Percentiles rank a stretch among this genome's conserved stretches.
These are phyloP conservation scores for Cercospora brassicicola DNA, from an alignment of 2,329 filamentous ascomycete species.

Conservation along the genomic window DNA sequence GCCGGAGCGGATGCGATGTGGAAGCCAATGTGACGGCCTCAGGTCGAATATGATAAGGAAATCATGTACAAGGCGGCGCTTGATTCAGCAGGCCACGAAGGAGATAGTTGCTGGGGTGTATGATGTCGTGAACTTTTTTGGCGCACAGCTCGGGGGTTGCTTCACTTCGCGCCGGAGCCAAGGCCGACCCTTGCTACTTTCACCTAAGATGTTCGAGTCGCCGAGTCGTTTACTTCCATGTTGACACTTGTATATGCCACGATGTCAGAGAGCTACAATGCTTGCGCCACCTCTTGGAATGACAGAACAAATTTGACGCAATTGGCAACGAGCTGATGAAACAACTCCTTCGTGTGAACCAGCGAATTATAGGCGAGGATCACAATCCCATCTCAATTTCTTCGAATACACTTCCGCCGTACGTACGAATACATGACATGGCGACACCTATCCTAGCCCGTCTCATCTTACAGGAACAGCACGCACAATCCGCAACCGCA, in stretches of 20 bases:
- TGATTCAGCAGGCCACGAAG: neutral
- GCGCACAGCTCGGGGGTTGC: neutral
- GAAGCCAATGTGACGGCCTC: conserved; percentile 24
- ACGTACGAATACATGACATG: neutral
- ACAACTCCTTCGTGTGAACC: neutral
- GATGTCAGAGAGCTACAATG: neutral
- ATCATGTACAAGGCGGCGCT: neutral
- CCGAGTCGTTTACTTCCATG: neutral
- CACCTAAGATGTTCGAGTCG: neutral
- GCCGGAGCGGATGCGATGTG: conserved; percentile 10
- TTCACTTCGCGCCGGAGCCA: conserved; percentile 5
- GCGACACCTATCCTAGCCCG: neutral
- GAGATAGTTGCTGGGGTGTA: neutral
- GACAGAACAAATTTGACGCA: neutral
- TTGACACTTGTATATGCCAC: neutral
- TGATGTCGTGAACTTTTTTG: neutral
- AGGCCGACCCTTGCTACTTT: neutral
- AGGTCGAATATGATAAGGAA: neutral
- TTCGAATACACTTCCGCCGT: neutral
- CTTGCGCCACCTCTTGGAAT: neutral
- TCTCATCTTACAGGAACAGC: neutral
- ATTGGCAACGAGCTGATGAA: neutral
- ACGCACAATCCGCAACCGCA: neutral
- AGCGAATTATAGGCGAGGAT: neutral
- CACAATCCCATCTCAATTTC: neutral